Evolutionary conservation across 768 basidiomycete species (phyloP), one percentile per base, ranked within the genome.

Genomic region (Boletus reticuloceps): DNA sequence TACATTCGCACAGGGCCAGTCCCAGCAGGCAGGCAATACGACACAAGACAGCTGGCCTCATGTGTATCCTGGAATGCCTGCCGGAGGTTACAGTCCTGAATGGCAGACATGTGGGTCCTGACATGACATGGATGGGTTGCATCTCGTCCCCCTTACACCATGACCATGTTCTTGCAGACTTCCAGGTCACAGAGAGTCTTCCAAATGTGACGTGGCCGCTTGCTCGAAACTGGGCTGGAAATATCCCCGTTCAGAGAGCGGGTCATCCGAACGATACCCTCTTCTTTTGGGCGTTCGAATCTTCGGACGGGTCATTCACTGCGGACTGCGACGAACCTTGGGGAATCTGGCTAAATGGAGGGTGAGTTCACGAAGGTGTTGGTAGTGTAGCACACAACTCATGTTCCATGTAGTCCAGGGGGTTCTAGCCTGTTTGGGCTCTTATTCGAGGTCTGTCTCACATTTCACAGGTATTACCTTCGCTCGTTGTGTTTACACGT

Each of bases 331-430:
- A 53, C 6, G 77, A 82, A 17, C 86, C 87, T 14, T 88, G 87
- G 87, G 79, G 77, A 5, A 82, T 89, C 37, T 89, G 85, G 85
- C 69, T 88, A 12, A 86, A 86, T 57, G 87, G 85, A 68, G 86
- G 85, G 83, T 83, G 62, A 42, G 81, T 59, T 19, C n/a, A 20
- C 5, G 14, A 6, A 12, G 31, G 2, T 8, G 22, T 31, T 36
- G 11, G 34, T 36, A 36, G 13, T 14, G 34, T n/a, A 14, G 4
- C 13, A 19, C 38, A 11, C 8, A 20, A 14, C 43, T 48, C 10
- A 57, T 8, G 8, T 45, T 38, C 3, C 40, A 19, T 25, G 13
- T 51, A 77, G 86, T 25, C 86, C 86, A 9, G 88, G 87, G 12
- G 81, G 82, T 4, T 88, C 88, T 8, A 85, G 86, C 65, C 70